Evolutionary conservation across 2,329 filamentous ascomycete genomes (phyloP).

Genomic region (Colletotrichum sp.): DNA sequence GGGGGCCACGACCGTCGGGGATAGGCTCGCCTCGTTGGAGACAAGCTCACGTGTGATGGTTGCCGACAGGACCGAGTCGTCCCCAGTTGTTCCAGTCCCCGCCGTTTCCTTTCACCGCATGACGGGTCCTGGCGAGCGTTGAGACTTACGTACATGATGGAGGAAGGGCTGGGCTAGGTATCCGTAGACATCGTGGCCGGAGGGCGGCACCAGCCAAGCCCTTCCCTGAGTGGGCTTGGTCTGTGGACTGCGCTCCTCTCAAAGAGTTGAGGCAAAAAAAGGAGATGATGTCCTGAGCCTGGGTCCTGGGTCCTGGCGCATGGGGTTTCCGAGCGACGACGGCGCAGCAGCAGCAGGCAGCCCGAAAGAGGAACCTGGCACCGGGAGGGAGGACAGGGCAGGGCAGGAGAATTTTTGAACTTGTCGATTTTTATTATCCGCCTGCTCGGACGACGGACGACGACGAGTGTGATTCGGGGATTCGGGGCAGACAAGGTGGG

Average conservation of each 20-base stretch:
- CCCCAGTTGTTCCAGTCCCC: slow-evolving; percentile 9
- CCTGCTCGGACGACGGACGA: neutral
- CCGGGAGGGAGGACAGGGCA: neutral
- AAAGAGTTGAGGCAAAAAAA: neutral
- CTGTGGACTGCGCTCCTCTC: neutral
- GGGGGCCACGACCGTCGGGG: neutral
- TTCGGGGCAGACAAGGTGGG: neutral
- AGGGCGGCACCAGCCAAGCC: slow-evolving; percentile 15
- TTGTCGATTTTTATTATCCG: neutral
- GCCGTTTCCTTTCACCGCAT: slow-evolving; percentile 19
- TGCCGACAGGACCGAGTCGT: slow-evolving; percentile 19
- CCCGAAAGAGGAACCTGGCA: neutral
- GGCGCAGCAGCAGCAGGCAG: neutral
- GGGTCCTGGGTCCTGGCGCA: neutral
- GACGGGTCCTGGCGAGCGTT: slow-evolving; percentile 10
- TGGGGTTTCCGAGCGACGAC: neutral
- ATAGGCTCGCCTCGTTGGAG: slow-evolving; percentile 15
- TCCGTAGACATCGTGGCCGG: neutral
- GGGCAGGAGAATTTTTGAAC: neutral
- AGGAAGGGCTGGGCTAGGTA: neutral
- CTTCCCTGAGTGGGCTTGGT: neutral
- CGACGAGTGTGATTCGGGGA: neutral
- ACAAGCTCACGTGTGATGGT: slow-evolving; percentile 17
- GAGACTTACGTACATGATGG: slow-evolving; percentile 17
- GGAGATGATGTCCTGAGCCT: neutral